Percentiles rank a stretch among this genome's conserved stretches.
Conservation (phyloP, 139 green algal genomes). For the Chlamydomonas schloesseri region DNA sequence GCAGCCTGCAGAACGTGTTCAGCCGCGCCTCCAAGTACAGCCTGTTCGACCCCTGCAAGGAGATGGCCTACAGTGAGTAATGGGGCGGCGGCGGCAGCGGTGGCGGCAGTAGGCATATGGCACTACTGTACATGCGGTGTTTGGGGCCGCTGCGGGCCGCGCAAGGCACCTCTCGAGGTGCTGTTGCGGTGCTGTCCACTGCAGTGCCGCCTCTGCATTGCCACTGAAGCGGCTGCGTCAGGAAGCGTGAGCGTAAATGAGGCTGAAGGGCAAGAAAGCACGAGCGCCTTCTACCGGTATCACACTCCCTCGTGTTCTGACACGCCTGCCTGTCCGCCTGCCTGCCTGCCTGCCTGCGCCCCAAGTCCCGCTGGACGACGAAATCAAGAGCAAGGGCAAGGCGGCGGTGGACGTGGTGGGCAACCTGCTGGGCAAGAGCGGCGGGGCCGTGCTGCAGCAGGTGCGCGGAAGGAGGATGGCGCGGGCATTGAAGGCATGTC, state of each 20-base stretch:
- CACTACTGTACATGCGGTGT: too few relatives aligned
- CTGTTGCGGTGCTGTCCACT: too few relatives aligned
- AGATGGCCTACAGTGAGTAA: slow-evolving; percentile 97
- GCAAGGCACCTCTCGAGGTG: too few relatives aligned
- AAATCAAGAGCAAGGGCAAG: slow-evolving; percentile 96
- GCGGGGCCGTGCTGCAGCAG: slow-evolving; percentile 96
- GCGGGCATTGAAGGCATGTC: background rate
- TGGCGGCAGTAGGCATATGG: background rate
- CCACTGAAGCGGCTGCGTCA: too few relatives aligned
- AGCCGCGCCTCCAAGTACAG: slow-evolving; percentile 97
- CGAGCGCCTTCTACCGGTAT: too few relatives aligned
- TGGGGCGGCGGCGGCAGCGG: background rate
- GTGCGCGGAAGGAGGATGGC: background rate
- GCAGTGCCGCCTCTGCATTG: too few relatives aligned
- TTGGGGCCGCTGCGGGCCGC: too few relatives aligned
- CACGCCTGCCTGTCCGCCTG: too few relatives aligned
- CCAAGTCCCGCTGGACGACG: slow-evolving; percentile 90
- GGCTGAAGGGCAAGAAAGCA: too few relatives aligned
- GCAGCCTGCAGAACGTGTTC: slow-evolving; percentile 98
- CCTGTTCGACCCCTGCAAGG: slow-evolving; percentile 99
- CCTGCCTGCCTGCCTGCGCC: background rate
- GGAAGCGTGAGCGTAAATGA: too few relatives aligned
- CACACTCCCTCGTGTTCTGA: too few relatives aligned
- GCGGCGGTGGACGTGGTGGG: slow-evolving; percentile 98
- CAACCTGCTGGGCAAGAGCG: slow-evolving; percentile 99